These are phyloP conservation scores for Chionographis japonica DNA, from an alignment of 106 monocot genomes.

Conservation along the genomic window DNA sequence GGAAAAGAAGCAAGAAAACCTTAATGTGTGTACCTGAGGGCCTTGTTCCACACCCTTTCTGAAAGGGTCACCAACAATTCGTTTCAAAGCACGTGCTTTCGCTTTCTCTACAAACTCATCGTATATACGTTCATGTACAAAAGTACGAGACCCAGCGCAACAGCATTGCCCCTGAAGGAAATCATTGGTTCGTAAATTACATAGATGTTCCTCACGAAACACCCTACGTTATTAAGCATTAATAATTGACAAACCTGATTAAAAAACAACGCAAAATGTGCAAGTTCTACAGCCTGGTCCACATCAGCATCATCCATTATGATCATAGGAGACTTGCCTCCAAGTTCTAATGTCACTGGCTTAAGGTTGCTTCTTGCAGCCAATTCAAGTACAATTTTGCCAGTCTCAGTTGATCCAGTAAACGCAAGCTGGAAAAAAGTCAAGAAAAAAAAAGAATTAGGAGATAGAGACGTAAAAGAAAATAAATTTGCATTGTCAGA, in stretches of 20 bases:
- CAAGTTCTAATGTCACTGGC: slow-evolving; percentile 81
- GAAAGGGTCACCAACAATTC: slow-evolving; percentile 91
- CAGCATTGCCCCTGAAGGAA: slow-evolving; percentile 84
- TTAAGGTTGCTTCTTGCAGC: slow-evolving; percentile 95
- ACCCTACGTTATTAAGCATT: background rate
- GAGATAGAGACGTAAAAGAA: background rate
- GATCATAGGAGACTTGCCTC: slow-evolving; percentile 75
- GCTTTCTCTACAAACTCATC: slow-evolving; percentile 92
- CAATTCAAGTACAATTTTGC: slow-evolving; percentile 84
- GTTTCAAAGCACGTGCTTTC: slow-evolving; percentile 70
- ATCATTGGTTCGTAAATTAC: background rate
- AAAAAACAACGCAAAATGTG: slow-evolving; percentile 92
- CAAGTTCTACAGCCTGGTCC: slow-evolving; percentile 84
- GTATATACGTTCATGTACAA: slow-evolving; percentile 82
- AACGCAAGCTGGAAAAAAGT: slow-evolving; percentile 65
- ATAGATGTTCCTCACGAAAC: background rate
- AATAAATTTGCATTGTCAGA: too few species aligned
- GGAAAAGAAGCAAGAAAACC: background rate
- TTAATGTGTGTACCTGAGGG: slow-evolving; percentile 57
- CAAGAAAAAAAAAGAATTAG: background rate
- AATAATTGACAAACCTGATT: slow-evolving; percentile 57
- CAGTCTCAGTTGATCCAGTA: slow-evolving; percentile 85
- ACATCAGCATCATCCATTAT: slow-evolving; percentile 84
- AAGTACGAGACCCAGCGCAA: slow-evolving; percentile 88
- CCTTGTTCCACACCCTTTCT: slow-evolving; percentile 90